Percentiles rank a stretch among this genome's conserved stretches.
Conservation (phyloP, 495 filamentous ascomycete species). For the Wilcoxina mikolae region DNA sequence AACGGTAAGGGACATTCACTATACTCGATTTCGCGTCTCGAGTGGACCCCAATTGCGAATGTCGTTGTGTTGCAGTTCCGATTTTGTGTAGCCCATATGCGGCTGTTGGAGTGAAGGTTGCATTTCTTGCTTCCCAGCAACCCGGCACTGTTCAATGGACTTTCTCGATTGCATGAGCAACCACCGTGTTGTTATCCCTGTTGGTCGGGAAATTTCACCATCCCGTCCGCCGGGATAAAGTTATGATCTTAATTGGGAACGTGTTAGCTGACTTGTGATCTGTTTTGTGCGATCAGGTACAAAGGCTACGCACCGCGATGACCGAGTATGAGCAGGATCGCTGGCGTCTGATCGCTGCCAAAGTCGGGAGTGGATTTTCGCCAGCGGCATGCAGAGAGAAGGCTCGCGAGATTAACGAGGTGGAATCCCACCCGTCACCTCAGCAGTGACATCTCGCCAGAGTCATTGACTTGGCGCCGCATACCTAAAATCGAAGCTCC, state of each 20-base stretch:
- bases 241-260: not conserved
- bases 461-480: not conserved
- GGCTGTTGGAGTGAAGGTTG: not conserved
- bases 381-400: conserved; percentile 72
- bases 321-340: conserved; percentile 80
- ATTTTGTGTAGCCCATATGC: not conserved
- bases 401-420: conserved; percentile 41
- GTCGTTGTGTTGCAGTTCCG: too few relatives aligned
- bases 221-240: not conserved
- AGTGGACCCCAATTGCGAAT: too few relatives aligned
- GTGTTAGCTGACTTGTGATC: not conserved
- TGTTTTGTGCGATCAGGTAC: conserved; percentile 39
- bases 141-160: not conserved
- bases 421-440: too few relatives aligned
- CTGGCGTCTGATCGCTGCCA: conserved; percentile 75
- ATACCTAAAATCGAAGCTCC: not conserved
- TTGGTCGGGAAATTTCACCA: not conserved
- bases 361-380: conserved; percentile 73
- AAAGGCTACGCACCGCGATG: conserved; percentile 61
- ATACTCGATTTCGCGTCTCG: too few relatives aligned
- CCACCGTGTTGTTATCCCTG: not conserved
- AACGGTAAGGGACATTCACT: conserved; percentile 50
- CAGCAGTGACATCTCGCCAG: not conserved
- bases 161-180: not conserved
- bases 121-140: conserved; percentile 1